These are phyloP conservation scores for Chalaropsis ovoidea DNA, from an alignment of 2,329 filamentous ascomycete species.

Conservation along the genomic window DNA sequence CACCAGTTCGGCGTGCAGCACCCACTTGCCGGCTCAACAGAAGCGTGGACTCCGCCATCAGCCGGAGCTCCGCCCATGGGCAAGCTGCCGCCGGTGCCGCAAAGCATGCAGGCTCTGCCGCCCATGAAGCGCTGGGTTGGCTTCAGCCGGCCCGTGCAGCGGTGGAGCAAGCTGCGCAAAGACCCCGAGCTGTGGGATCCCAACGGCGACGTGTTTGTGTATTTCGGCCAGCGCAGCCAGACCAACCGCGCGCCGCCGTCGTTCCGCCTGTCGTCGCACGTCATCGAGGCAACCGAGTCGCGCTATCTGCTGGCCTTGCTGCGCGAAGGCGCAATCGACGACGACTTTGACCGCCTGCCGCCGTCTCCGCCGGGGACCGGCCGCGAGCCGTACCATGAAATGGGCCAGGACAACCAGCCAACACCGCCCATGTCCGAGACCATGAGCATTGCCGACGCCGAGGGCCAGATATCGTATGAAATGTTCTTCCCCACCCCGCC, in stretches of 20 bases:
- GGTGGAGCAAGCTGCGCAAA: conserved; percentile 49
- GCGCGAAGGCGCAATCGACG: conserved; percentile 44
- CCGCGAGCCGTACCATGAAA: conserved; percentile 24
- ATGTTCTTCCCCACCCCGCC: conserved; percentile 53
- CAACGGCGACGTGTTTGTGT: conserved; percentile 51
- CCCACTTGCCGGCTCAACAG: conserved; percentile 21
- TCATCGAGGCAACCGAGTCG: conserved; percentile 49
- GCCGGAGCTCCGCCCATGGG: conserved; percentile 35
- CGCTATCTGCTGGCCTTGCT: conserved; percentile 44
- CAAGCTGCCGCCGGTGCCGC: conserved; percentile 38
- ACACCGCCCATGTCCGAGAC: conserved; percentile 34
- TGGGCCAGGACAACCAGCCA: conserved; percentile 32
- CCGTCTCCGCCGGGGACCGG: conserved; percentile 34
- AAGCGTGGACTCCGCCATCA: conserved; percentile 1
- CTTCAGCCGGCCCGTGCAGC: conserved; percentile 36
- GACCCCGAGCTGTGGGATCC: conserved; percentile 53
- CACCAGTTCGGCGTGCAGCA: conserved; percentile 7
- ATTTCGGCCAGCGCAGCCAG: conserved; percentile 41
- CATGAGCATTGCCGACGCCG: conserved; percentile 40
- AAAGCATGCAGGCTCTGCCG: conserved; percentile 30
- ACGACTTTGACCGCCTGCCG: conserved; percentile 37
- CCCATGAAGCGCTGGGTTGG: conserved; percentile 47
- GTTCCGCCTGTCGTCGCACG: conserved; percentile 48
- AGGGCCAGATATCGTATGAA: conserved; percentile 50
- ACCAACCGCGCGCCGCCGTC: conserved; percentile 41